Evolutionary conservation across 768 basidiomycete species (phyloP).

Genomic region (Stropharia rugosoannulata): DNA sequence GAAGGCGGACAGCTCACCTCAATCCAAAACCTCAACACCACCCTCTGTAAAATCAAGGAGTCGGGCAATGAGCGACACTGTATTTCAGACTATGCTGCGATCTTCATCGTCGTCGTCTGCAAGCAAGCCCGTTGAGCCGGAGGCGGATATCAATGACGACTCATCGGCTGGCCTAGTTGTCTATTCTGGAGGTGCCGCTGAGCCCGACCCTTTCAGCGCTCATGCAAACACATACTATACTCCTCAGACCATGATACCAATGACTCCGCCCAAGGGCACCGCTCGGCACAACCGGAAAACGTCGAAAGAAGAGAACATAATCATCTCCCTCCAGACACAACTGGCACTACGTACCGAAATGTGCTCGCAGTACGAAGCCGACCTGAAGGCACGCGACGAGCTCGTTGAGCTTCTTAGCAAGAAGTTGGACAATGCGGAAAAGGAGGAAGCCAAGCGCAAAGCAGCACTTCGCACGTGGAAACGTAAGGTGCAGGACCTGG

Average conservation of each 20-base stretch:
- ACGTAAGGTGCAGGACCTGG: conserved; percentile 76
- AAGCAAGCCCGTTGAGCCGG: conserved; percentile 35
- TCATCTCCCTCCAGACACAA: conserved; percentile 74
- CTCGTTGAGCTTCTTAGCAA: conserved; percentile 58
- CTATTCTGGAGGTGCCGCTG: conserved; percentile 37
- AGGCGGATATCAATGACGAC: conserved; percentile 66
- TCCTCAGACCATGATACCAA: conserved; percentile 69
- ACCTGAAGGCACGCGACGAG: conserved; percentile 73
- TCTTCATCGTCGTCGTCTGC: conserved; percentile 30
- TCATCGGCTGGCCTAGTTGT: conserved; percentile 47
- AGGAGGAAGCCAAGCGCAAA: conserved; percentile 62
- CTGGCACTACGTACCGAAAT: conserved; percentile 74
- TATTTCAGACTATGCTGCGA: conserved; percentile 58
- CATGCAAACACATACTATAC: conserved; percentile 78
- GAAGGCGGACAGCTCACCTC: conserved; percentile 24
- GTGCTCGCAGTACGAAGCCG: conserved; percentile 74
- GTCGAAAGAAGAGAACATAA: conserved; percentile 70
- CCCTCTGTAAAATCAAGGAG: conserved; percentile 40
- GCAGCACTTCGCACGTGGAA: conserved; percentile 59
- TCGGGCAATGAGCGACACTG: conserved; percentile 63
- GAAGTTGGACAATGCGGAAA: conserved; percentile 55
- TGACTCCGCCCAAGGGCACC: conserved; percentile 54
- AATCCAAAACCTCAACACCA: conserved; percentile 15
- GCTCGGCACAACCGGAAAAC: conserved; percentile 52
- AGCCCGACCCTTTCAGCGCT: conserved; percentile 74